Percentiles rank a stretch among this genome's conserved stretches.
Conservation (phyloP, 2,329 filamentous ascomycete species). For the Xylariaceae sp. region DNA sequence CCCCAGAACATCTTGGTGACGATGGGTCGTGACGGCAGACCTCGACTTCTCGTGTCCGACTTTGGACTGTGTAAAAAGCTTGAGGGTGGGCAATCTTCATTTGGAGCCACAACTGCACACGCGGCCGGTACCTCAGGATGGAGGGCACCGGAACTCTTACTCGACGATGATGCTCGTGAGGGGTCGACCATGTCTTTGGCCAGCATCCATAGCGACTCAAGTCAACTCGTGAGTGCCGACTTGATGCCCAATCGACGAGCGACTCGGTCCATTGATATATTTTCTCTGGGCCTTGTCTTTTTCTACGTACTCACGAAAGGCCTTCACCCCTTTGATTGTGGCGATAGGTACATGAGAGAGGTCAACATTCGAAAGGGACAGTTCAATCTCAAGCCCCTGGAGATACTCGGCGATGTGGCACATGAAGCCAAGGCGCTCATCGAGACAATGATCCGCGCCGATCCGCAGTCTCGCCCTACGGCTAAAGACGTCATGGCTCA, state of each 20-base stretch:
- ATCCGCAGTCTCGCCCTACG: conserved; percentile 55
- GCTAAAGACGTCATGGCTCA: conserved; percentile 59
- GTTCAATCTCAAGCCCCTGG: conserved; percentile 68
- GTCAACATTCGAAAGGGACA: conserved; percentile 94
- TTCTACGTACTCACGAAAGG: conserved; percentile 97
- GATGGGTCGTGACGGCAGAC: conserved; percentile 65
- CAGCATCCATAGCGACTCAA: conserved; percentile 60
- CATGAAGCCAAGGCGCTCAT: conserved; percentile 88
- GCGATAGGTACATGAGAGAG: conserved; percentile 91
- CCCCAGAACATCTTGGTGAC: conserved; percentile 94
- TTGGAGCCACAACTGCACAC: conserved; percentile 90
- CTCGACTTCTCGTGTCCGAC: conserved; percentile 92
- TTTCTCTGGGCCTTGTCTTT: conserved; percentile 95
- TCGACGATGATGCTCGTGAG: conserved; percentile 68
- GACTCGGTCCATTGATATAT: conserved; percentile 95
- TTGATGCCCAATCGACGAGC: conserved; percentile 70
- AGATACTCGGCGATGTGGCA: conserved; percentile 76
- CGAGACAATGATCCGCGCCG: conserved; percentile 69
- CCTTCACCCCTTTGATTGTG: conserved; percentile 88
- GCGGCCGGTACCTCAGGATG: conserved; percentile 92
- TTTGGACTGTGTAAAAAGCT: conserved; percentile 98
- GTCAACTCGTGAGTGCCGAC: conserved; percentile 56
- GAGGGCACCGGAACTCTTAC: conserved; percentile 90
- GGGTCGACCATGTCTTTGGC: conserved; percentile 40
- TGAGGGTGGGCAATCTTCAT: conserved; percentile 89